phyloP scores from a whole-genome alignment of 495 filamentous ascomycete genomes.

The Thermothielavioides terrestris region DNA sequence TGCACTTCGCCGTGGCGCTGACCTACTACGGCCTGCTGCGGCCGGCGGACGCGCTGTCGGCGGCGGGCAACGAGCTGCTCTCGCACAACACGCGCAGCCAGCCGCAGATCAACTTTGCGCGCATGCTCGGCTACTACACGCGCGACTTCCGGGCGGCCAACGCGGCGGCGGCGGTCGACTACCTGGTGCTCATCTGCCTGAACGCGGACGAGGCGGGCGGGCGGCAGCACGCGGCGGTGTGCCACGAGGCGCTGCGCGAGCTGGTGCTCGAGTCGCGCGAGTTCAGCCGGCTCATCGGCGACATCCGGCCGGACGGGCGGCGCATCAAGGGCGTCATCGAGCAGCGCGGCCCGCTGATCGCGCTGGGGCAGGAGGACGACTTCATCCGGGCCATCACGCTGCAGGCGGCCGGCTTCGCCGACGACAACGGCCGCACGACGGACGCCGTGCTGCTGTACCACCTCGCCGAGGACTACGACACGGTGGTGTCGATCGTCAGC shows the following conservation, averaged over 20 bases:
- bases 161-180: slow-evolving; percentile 82
- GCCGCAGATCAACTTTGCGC: slow-evolving; percentile 88
- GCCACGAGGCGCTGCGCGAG: slow-evolving; percentile 90
- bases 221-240: slow-evolving; percentile 68
- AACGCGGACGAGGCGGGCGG: slow-evolving; percentile 79
- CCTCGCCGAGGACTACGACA: slow-evolving; percentile 88
- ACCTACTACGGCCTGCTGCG: slow-evolving; percentile 87
- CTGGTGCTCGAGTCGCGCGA: slow-evolving; percentile 90
- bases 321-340: slow-evolving; percentile 82
- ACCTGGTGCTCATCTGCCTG: slow-evolving; percentile 84
- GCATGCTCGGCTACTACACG: slow-evolving; percentile 90
- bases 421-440: slow-evolving; percentile 84
- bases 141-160: slow-evolving; percentile 85
- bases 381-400: slow-evolving; percentile 80
- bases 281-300: slow-evolving; percentile 87
- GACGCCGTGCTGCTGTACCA: slow-evolving; percentile 94
- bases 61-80: slow-evolving; percentile 65
- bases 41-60: slow-evolving; percentile 61
- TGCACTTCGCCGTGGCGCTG: slow-evolving; percentile 88
- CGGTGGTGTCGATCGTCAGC: slow-evolving; percentile 79
- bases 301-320: slow-evolving; percentile 72
- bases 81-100: slow-evolving; percentile 59
- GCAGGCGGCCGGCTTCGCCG: slow-evolving; percentile 81
- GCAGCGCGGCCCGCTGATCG: slow-evolving; percentile 76
- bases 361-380: slow-evolving; percentile 64